Evolutionary conservation across 345 rosid species (phyloP).

Genomic region (Heritiera fomes): DNA sequence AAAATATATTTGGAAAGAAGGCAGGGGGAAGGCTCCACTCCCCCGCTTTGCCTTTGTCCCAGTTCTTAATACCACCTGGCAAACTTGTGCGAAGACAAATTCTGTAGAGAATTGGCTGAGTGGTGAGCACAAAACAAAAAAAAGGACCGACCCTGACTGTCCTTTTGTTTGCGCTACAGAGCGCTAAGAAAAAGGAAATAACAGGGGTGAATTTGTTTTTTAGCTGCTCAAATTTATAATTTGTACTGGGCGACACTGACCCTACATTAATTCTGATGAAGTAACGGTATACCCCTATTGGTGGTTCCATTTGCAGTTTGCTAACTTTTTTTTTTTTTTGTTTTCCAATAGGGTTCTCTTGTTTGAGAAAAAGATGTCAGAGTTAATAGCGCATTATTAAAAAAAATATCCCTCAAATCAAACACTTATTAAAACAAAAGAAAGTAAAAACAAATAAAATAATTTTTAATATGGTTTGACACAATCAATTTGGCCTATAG

Average conservation of each 20-base stretch:
- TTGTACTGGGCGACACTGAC: background rate
- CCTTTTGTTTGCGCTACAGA: background rate
- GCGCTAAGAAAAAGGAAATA: background rate
- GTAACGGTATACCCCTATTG: background rate
- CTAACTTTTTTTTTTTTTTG: no score
- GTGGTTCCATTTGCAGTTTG: background rate
- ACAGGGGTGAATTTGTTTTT: background rate
- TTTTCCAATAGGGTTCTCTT: no score
- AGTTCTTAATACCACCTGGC: background rate
- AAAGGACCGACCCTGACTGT: background rate
- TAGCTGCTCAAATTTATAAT: background rate
- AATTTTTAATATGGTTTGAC: no score
- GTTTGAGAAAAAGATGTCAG: no score
- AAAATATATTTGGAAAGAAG: background rate
- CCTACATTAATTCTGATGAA: background rate
- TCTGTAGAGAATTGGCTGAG: background rate
- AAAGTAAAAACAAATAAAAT: no score
- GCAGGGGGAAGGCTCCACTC: background rate
- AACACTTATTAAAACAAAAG: no score
- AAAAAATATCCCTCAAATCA: no score
- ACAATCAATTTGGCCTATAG: no score
- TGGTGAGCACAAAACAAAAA: background rate
- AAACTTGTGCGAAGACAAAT: background rate
- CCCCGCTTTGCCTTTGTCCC: background rate
- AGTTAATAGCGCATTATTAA: no score